Conservation (phyloP, 352 stramenopile species). For the Globisporangium ultimum region DNA sequence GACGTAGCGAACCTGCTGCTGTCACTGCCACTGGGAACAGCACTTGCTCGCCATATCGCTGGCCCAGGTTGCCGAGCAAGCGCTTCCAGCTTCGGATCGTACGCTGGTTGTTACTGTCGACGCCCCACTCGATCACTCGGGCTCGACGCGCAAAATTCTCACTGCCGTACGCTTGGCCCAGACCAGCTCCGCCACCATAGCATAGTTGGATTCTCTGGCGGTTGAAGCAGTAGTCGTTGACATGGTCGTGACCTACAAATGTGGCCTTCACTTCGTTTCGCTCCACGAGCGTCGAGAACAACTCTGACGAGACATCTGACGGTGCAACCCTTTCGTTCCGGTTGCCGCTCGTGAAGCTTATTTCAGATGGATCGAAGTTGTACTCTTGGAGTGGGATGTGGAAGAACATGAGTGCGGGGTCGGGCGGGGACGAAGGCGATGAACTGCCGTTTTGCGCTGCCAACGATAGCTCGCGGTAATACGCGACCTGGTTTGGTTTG, state of each 20-base stretch:
- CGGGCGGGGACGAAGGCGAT: too few relatives aligned
- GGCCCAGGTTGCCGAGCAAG: slow-evolving; percentile 11
- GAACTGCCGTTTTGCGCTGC: slow-evolving; percentile 1
- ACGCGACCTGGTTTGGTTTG: slow-evolving; percentile 40
- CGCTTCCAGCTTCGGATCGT: slow-evolving; percentile 46
- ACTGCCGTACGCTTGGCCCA: slow-evolving; percentile 26
- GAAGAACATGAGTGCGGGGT: slow-evolving; percentile 6
- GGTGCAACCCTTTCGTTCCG: slow-evolving; percentile 27
- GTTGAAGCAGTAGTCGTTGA: slow-evolving; percentile 54
- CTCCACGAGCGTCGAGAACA: slow-evolving; percentile 41
- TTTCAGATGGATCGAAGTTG: slow-evolving; percentile 16
- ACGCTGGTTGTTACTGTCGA: slow-evolving; percentile 29
- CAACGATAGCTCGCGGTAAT: slow-evolving; percentile 32
- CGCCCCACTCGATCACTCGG: slow-evolving; percentile 41
- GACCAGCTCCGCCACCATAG: slow-evolving; percentile 46
- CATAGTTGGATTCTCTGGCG: slow-evolving; percentile 43
- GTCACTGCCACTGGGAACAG: slow-evolving; percentile 38
- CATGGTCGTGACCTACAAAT: slow-evolving; percentile 50
- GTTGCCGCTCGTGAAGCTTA: slow-evolving; percentile 13
- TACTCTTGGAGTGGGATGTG: slow-evolving; percentile 61
- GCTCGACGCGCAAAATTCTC: slow-evolving; percentile 25
- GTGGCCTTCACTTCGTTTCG: slow-evolving; percentile 52
- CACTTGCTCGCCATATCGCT: slow-evolving; percentile 85
- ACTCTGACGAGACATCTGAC: slow-evolving; percentile 26
- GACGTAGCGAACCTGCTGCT: too few relatives aligned